Conservation (phyloP, 441 rosid species). For the Aquilaria agallochum region DNA sequence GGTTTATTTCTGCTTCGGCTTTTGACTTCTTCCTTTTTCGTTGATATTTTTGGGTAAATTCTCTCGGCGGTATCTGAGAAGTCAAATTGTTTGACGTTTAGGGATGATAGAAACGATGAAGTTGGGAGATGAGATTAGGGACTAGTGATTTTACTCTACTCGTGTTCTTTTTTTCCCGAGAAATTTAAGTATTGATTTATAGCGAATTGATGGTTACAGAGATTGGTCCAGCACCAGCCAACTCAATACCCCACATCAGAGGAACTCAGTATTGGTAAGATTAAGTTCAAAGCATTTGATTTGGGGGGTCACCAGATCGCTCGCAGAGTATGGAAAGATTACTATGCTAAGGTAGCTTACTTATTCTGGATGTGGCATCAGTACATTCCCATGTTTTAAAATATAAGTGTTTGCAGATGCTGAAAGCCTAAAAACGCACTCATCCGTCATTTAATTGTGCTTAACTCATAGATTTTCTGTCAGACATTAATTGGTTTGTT, state of each 20-base stretch:
- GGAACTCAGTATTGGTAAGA: slow-evolving; percentile 88
- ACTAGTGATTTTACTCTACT: background rate
- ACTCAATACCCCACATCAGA: slow-evolving; percentile 91
- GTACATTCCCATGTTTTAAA: no score
- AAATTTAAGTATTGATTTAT: slow-evolving; percentile 1
- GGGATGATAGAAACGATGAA: no score
- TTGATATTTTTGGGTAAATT: background rate
- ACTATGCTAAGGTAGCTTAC: slow-evolving; percentile 73
- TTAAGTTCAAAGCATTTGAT: slow-evolving; percentile 91
- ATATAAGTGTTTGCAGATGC: no score
- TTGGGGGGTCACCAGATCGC: slow-evolving; percentile 98
- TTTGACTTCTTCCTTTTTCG: background rate
- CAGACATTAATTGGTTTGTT: no score
- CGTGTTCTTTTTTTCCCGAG: background rate
- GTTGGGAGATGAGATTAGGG: background rate
- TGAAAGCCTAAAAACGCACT: no score
- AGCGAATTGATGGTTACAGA: slow-evolving; percentile 33
- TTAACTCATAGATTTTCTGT: no score
- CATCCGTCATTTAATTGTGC: no score
- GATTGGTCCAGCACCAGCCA: slow-evolving; percentile 92
- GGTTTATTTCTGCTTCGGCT: slow-evolving; percentile 29
- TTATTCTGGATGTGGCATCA: no score
- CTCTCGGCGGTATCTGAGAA: no score
- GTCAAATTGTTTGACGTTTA: no score
- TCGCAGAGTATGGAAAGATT: slow-evolving; percentile 93